Base-by-base conservation (phyloP, 495 filamentous ascomycete species). In the Penicillium mononematosum region DNA sequence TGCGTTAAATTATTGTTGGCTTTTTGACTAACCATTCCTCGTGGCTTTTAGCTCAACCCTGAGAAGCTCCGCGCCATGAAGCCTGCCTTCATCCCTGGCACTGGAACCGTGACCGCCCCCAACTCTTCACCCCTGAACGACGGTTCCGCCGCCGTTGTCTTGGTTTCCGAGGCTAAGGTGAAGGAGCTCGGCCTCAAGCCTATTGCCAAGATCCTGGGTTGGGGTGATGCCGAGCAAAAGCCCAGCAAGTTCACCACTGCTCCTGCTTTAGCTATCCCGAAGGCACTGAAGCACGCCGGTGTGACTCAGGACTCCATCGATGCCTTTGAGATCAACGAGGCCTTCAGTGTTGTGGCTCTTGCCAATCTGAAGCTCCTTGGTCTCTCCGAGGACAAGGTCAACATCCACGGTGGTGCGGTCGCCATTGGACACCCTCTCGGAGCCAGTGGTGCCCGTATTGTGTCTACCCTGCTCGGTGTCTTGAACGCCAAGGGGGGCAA, bases 281-380 rank as follows among this genome's bases (percentile, higher is more conserved):
- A 97, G 81, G 94, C 94, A 14, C 83, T 98, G 60, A 88, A 89
- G 80, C 92, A 98, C 73, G 94, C 94, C 36, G 85, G 86, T 55
- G 73, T 97, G 48, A 80, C 84, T 34, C 82, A 85, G 61, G 80
- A 87, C 44, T 76, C 86, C 39, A 82, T 98, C 49, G 93, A 97
- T 65, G 93, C 86, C 60, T 98, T 93, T 66, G 94, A 98, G 81
- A 96, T 98, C 80, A 98, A 98, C 75, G 94, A 98, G 78, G 94
- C 94, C 6, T 98, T 98, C 81, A 92, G 88, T 43, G 94, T 98
- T 24, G 94, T 98, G 45, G 92, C 94, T 16, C 78, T 98, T 46
- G 93, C 94, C 55, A 98, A 98, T 75, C 82, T 96, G 76, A 96
- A 97, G 81, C 67, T 98, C 39, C 85, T 98, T 31, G 78, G 76